Conservation (phyloP, 805 yeast genomes). For the Tetrapisispora fleetii region DNA sequence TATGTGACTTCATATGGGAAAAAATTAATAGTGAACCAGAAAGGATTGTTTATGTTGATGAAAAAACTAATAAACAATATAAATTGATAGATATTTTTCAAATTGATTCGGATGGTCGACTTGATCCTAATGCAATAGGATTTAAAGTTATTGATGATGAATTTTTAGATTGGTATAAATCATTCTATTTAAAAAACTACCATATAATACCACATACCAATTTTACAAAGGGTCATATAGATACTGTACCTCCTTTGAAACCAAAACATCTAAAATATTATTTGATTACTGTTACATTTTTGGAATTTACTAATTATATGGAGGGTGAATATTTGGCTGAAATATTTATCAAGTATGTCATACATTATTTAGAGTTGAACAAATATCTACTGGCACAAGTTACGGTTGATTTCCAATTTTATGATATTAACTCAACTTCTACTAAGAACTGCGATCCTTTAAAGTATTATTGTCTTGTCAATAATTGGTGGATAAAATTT, state of each 20-base stretch:
- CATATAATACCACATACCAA: slow-evolving; percentile 11
- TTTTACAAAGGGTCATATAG: slow-evolving; percentile 9
- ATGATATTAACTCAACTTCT: slow-evolving; percentile 1
- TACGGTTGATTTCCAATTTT: slow-evolving; percentile 28
- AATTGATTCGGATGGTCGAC: slow-evolving; percentile 6
- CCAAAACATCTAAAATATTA: slow-evolving; percentile 21
- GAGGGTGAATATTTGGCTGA: slow-evolving; percentile 33
- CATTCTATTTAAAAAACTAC: slow-evolving; percentile 15
- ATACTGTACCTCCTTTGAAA: slow-evolving; percentile 7
- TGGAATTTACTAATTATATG: slow-evolving; percentile 30
- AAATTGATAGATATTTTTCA: slow-evolving; percentile 20
- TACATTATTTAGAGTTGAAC: slow-evolving; percentile 29
- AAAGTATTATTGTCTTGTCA: not conserved
- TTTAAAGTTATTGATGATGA: slow-evolving; percentile 26
- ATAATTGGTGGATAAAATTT: slow-evolving; percentile 29
- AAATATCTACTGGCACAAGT: slow-evolving; percentile 33
- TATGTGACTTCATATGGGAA: slow-evolving; percentile 31
- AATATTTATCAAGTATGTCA: slow-evolving; percentile 25
- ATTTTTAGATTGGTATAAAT: slow-evolving; percentile 19
- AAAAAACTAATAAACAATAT: slow-evolving; percentile 6
- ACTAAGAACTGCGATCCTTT: not conserved
- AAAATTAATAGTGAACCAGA: slow-evolving; percentile 30
- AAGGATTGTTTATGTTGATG: slow-evolving; percentile 24
- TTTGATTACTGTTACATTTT: slow-evolving; percentile 27
- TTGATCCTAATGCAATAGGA: slow-evolving; percentile 17